Percentiles rank a stretch among this genome's conserved stretches.
Conservation (phyloP, 176 grass and related monocot genomes). For the Aegilops tauschii region DNA sequence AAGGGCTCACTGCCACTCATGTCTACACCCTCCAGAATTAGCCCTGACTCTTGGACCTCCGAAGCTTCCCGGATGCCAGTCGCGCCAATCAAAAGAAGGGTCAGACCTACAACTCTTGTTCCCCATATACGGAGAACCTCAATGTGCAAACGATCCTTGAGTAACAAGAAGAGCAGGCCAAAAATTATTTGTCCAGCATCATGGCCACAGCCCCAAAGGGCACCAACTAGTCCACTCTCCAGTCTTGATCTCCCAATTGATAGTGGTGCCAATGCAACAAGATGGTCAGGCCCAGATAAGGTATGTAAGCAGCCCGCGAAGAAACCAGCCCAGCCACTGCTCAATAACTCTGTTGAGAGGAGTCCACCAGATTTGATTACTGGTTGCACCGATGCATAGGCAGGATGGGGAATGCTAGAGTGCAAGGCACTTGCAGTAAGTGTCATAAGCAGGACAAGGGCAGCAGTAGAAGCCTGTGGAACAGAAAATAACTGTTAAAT, state of each 20-base stretch:
- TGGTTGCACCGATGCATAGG: slow-evolving; percentile 52
- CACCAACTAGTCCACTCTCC: slow-evolving; percentile 89
- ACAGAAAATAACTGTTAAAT: slow-evolving; percentile 7
- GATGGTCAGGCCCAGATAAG: slow-evolving; percentile 92
- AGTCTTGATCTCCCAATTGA: slow-evolving; percentile 82
- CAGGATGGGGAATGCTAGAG: slow-evolving; percentile 29
- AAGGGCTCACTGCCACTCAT: slow-evolving; percentile 25
- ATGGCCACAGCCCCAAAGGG: slow-evolving; percentile 98
- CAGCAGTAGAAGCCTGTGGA: slow-evolving; percentile 44
- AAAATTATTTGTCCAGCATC: slow-evolving; percentile 97
- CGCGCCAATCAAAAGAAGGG: slow-evolving; percentile 79
- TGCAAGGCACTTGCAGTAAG: slow-evolving; percentile 33
- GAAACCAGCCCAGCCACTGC: slow-evolving; percentile 88
- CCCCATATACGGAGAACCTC: slow-evolving; percentile 87
- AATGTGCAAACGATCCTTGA: slow-evolving; percentile 92
- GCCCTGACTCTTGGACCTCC: slow-evolving; percentile 44
- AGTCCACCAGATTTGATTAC: slow-evolving; percentile 48
- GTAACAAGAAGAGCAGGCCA: slow-evolving; percentile 83
- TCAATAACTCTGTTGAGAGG: slow-evolving; percentile 63
- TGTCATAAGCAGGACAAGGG: slow-evolving; percentile 41
- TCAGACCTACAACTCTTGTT: slow-evolving; percentile 88
- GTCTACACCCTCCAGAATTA: slow-evolving; percentile 56
- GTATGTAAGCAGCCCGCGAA: slow-evolving; percentile 96
- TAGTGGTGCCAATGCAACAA: slow-evolving; percentile 85
- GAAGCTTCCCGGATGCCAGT: slow-evolving; percentile 80